phyloP scores from a whole-genome alignment of 2,329 filamentous ascomycete genomes.

The Colletotrichum sp. region DNA sequence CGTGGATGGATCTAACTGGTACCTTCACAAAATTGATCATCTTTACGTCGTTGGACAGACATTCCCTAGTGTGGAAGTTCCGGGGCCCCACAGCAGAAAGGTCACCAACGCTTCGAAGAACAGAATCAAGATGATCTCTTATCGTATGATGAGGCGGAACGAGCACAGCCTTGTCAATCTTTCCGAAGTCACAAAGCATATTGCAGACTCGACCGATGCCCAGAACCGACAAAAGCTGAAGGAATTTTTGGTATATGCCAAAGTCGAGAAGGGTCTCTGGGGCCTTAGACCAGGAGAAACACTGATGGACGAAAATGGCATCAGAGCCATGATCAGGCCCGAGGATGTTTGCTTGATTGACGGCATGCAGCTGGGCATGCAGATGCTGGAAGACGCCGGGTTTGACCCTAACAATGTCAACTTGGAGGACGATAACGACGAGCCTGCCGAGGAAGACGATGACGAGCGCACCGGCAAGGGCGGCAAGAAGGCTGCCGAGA shows the following conservation, averaged over 20 bases:
- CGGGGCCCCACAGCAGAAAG: conserved; percentile 90
- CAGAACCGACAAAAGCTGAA: conserved; percentile 97
- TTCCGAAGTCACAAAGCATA: conserved; percentile 88
- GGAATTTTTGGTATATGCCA: conserved; percentile 92
- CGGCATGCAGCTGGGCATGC: conserved; percentile 94
- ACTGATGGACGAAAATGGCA: conserved; percentile 79
- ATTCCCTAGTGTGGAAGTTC: conserved; percentile 90
- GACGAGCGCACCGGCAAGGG: conserved; percentile 45
- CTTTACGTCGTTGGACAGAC: conserved; percentile 91
- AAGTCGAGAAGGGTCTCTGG: conserved; percentile 85
- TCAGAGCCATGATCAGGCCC: conserved; percentile 89
- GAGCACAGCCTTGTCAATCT: conserved; percentile 73
- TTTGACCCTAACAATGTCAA: conserved; percentile 71
- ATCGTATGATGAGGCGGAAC: conserved; percentile 83
- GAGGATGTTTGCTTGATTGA: conserved; percentile 95
- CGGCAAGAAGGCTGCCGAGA: conserved; percentile 53
- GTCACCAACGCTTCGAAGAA: conserved; percentile 98
- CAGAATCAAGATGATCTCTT: conserved; percentile 94
- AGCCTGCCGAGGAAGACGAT: conserved; percentile 52
- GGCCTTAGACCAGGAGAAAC: conserved; percentile 74
- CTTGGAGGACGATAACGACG: conserved; percentile 71
- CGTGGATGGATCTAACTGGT: conserved; percentile 79
- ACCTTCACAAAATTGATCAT: conserved; percentile 87
- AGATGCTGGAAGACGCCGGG: conserved; percentile 89
- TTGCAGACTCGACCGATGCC: conserved; percentile 91